Evolutionary conservation across 1,139 yeast species (phyloP).

Genomic region (Saccharomyces pastorianus): DNA sequence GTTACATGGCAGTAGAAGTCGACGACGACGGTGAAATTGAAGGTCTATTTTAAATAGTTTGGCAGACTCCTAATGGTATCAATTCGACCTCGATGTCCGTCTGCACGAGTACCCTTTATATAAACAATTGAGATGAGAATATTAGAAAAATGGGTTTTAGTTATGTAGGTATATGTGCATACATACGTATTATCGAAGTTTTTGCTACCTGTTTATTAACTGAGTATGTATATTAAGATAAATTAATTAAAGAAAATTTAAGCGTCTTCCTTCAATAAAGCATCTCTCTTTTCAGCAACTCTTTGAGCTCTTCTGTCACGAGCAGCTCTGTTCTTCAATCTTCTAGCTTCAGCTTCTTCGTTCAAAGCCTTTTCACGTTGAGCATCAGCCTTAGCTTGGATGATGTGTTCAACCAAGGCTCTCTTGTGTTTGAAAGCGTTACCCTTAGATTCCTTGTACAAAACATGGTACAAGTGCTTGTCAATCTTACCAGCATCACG

Average conservation of each 20-base stretch:
- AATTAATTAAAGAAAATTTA: slow-evolving; percentile 16
- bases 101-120: not conserved
- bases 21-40: slow-evolving; percentile 72
- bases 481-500: slow-evolving; percentile 99
- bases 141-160: not conserved
- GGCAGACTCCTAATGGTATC: not conserved
- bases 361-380: slow-evolving; percentile 97
- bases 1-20: slow-evolving; percentile 78
- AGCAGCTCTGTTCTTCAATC: slow-evolving; percentile 98
- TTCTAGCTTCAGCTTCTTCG: slow-evolving; percentile 99
- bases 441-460: slow-evolving; percentile 98
- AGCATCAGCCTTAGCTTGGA: slow-evolving; percentile 99
- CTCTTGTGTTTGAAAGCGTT: slow-evolving; percentile 99
- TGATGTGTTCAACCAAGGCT: slow-evolving; percentile 98
- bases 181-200: not conserved
- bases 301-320: slow-evolving; percentile 99
- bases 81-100: not conserved
- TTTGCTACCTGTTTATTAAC: not conserved
- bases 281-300: slow-evolving; percentile 96
- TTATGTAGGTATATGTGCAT: not conserved
- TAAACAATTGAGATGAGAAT: not conserved
- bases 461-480: slow-evolving; percentile 96
- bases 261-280: slow-evolving; percentile 56
- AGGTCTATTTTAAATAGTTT: slow-evolving; percentile 50
- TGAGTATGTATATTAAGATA: not conserved